Conservation (phyloP, 768 basidiomycete genomes). For the Agrocybe pediades region DNA sequence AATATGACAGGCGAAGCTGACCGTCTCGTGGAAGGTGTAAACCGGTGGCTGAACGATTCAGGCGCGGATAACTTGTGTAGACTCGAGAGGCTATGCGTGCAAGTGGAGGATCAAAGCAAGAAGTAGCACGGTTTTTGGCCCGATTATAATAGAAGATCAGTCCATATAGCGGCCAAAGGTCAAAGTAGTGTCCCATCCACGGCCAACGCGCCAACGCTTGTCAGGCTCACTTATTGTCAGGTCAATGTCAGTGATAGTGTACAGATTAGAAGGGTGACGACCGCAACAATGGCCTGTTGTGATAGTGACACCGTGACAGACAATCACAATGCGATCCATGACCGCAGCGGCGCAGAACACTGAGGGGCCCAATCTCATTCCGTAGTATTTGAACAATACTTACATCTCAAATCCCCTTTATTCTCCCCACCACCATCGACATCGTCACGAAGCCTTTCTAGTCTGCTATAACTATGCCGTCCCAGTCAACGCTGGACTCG, state of each 20-base stretch:
- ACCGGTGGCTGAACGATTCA: neutral
- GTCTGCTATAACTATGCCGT: conserved; percentile 59
- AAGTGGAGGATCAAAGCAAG: neutral
- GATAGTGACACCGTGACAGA: conserved; percentile 4
- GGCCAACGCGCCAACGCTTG: too few relatives aligned
- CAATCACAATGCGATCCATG: neutral
- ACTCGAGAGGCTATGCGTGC: neutral
- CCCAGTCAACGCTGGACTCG: conserved; percentile 64
- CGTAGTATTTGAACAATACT: too few relatives aligned
- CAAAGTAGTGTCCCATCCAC: too few relatives aligned
- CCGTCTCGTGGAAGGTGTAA: neutral
- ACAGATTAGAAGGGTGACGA: too few relatives aligned
- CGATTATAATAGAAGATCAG: too few relatives aligned
- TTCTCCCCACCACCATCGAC: conserved; percentile 7
- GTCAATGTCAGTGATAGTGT: too few relatives aligned
- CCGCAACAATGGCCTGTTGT: too few relatives aligned
- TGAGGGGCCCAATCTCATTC: too few relatives aligned
- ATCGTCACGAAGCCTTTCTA: neutral
- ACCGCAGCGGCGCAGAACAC: conserved; percentile 9
- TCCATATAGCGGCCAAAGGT: too few relatives aligned
- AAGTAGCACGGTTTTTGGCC: too few relatives aligned
- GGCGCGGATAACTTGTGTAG: neutral
- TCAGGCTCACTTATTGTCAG: too few relatives aligned
- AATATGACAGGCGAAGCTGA: too few relatives aligned
- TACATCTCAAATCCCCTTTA: conserved; percentile 3